Conservation (phyloP, 106 monocot species). For the Ottelia alismoides region DNA sequence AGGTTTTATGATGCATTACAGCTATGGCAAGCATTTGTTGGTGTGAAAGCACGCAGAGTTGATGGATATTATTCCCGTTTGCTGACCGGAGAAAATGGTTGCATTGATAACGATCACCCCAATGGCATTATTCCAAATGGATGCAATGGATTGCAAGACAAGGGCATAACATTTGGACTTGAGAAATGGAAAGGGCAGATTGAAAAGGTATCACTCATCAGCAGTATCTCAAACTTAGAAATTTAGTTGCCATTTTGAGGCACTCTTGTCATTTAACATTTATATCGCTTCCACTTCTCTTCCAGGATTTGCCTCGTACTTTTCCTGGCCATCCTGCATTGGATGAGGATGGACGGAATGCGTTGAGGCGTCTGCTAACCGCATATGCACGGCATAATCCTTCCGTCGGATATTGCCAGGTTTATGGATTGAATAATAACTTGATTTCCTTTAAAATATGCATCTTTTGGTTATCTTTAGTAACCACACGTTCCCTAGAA, state of each 20-base stretch:
- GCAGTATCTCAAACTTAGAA: neutral
- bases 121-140: conserved; percentile 13
- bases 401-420: conserved; percentile 98
- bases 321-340: conserved; percentile 97
- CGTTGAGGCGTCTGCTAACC: conserved; percentile 88
- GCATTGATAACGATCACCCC: conserved; percentile 13
- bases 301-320: conserved; percentile 97
- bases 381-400: conserved; percentile 99
- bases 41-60: conserved; percentile 48
- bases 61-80: conserved; percentile 66
- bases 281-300: conserved; percentile 1
- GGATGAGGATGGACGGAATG: conserved; percentile 92
- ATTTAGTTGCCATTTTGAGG: neutral
- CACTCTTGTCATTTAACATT: neutral
- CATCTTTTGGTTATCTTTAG: too few relatives aligned
- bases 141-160: conserved; percentile 7
- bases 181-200: conserved; percentile 99
- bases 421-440: too few relatives aligned
- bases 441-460: too few relatives aligned
- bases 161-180: conserved; percentile 13
- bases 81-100: conserved; percentile 17
- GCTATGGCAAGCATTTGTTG: conserved; percentile 99
- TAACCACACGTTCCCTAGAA: too few relatives aligned
- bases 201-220: conserved; percentile 54
- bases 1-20: conserved; percentile 14